These are phyloP conservation scores for Populus nigra DNA, from an alignment of 345 rosid species.

Conservation along the genomic window DNA sequence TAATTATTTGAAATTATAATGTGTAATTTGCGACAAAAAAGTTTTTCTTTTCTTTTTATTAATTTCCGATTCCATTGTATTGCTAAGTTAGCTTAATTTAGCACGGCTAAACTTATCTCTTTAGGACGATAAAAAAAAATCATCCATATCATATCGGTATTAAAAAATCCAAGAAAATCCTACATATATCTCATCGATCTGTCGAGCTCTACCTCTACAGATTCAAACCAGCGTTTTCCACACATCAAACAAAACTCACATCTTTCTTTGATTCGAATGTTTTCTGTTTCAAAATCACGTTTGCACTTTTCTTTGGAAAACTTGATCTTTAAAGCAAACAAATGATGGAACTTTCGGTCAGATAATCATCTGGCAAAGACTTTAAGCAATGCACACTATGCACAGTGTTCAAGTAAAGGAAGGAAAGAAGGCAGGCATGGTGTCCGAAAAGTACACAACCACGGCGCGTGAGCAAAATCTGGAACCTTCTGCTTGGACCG, in stretches of 20 bases:
- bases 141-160: too few relatives aligned
- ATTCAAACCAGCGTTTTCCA: too few relatives aligned
- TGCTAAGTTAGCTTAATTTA: too few relatives aligned
- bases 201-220: too few relatives aligned
- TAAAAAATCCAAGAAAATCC: background rate
- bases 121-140: too few relatives aligned
- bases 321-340: background rate
- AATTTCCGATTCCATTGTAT: too few relatives aligned
- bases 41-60: too few relatives aligned
- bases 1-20: too few relatives aligned
- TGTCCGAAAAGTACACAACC: background rate
- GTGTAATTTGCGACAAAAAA: too few relatives aligned
- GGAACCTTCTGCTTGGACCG: background rate
- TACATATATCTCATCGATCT: too few relatives aligned
- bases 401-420: background rate
- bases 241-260: background rate
- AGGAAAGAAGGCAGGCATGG: background rate
- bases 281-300: background rate
- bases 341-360: background rate
- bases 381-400: background rate
- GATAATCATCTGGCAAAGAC: background rate
- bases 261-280: background rate
- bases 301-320: background rate
- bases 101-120: too few relatives aligned
- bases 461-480: background rate